Percentiles rank a stretch among this genome's conserved stretches.
Conservation (phyloP, 225 moss, liverwort and hornwort genomes). For the Pleurozium schreberi region DNA sequence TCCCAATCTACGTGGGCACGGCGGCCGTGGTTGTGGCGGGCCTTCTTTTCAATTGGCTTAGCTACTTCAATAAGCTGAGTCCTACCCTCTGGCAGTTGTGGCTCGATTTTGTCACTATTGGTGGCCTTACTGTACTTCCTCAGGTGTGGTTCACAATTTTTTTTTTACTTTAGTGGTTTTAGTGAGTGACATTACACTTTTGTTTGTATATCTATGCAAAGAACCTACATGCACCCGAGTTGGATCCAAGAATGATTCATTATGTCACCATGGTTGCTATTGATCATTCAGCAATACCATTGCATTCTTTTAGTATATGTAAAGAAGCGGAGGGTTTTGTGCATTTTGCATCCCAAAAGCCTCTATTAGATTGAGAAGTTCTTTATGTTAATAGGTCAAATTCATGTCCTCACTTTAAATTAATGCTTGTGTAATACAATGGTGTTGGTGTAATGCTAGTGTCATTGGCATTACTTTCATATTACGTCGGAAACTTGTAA, state of each 20-base stretch:
- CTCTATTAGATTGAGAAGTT: background rate
- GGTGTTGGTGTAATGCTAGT: background rate
- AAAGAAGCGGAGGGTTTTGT: background rate
- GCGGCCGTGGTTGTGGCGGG: constrained; percentile 36
- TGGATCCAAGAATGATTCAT: background rate
- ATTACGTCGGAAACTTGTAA: background rate
- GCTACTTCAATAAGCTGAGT: constrained; percentile 43
- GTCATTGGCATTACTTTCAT: background rate
- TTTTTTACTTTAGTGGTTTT: background rate
- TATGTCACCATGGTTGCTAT: background rate
- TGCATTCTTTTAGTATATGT: background rate
- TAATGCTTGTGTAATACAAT: background rate
- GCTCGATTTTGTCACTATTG: constrained; percentile 57
- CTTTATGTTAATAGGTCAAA: background rate
- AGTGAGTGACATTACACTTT: background rate
- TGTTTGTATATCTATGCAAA: background rate
- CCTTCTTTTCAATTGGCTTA: constrained; percentile 58
- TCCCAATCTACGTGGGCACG: constrained; percentile 29
- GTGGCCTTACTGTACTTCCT: constrained; percentile 56
- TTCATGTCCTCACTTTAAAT: background rate
- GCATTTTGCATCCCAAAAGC: background rate
- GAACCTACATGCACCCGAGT: background rate
- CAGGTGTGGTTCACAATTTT: constrained; percentile 29
- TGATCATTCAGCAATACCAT: background rate
- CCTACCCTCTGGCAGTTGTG: constrained; percentile 56